phyloP scores from a whole-genome alignment of 139 green algal species.

The Bryopsis sp. region DNA sequence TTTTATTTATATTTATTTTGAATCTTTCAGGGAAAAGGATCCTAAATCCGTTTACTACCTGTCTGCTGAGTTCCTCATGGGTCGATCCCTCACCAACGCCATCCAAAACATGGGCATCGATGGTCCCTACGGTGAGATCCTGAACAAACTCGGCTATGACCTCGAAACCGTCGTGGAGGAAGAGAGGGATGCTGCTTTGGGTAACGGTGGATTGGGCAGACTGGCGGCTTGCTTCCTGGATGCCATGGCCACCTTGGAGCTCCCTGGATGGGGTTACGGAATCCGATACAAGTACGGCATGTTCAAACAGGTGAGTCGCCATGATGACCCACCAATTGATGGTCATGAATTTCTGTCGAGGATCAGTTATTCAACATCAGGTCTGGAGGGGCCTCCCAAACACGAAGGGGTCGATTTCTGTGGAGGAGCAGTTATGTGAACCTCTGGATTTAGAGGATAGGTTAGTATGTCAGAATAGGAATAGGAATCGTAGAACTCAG shows the following conservation, averaged over 20 bases:
- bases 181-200: constrained; percentile 80
- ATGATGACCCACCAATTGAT: no score
- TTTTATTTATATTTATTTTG: no score
- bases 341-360: no score
- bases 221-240: constrained; percentile 98
- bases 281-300: constrained; percentile 99
- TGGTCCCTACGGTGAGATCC: constrained; percentile 64
- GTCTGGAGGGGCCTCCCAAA: no score
- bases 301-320: constrained; percentile 95
- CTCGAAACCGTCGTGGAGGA: constrained; percentile 52
- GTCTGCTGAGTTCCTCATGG: constrained; percentile 96
- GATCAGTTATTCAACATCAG: no score
- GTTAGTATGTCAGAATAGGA: no score
- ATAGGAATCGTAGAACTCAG: no score
- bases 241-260: constrained; percentile 90
- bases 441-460: no score
- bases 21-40: constrained; percentile 65
- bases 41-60: constrained; percentile 97
- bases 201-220: constrained; percentile 95
- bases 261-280: constrained; percentile 95
- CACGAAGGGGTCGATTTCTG: no score
- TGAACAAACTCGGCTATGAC: constrained; percentile 63
- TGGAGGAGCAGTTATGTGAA: no score
- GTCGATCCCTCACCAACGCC: constrained; percentile 86
- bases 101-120: constrained; percentile 91